phyloP scores from a whole-genome alignment of 768 basidiomycete species.

The Porphyrellus cyaneotinctus region DNA sequence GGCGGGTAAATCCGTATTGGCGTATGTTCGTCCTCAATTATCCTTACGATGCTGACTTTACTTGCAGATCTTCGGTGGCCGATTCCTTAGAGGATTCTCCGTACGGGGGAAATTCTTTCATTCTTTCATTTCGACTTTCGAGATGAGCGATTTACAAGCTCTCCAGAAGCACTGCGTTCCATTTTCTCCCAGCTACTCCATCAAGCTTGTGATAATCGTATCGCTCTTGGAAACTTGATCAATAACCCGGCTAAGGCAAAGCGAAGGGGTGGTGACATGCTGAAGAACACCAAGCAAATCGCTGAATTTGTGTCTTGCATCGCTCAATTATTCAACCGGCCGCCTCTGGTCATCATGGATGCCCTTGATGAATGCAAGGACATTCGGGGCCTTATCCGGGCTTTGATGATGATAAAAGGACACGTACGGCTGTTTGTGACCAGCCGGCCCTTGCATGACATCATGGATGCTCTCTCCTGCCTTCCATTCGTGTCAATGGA shows the following conservation, averaged over 20 bases:
- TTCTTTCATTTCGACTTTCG: slow-evolving; percentile 6
- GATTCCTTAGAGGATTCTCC: background rate
- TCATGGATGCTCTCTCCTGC: background rate
- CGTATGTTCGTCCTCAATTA: background rate
- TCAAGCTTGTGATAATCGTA: background rate
- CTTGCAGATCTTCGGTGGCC: background rate
- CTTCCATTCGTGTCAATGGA: slow-evolving; percentile 3
- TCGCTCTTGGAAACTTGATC: background rate
- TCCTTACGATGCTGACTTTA: background rate
- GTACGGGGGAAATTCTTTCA: background rate
- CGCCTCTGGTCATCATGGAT: slow-evolving; percentile 1
- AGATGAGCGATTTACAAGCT: background rate
- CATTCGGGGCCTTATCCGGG: background rate
- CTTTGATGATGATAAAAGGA: background rate
- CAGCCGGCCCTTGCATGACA: background rate
- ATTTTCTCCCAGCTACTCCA: background rate
- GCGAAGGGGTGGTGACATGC: background rate
- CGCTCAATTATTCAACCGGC: background rate
- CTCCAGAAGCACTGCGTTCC: slow-evolving; percentile 2
- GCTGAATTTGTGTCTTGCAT: background rate
- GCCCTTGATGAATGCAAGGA: slow-evolving; percentile 7
- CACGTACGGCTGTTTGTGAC: background rate
- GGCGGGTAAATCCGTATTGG: slow-evolving; percentile 6
- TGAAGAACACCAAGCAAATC: background rate
- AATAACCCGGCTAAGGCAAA: background rate